A percentile compares a stretch with the other conserved stretches of the same genome.
These are phyloP conservation scores for Hibiscus mutabilis DNA, from an alignment of 345 rosid genomes.

Conservation along the genomic window DNA sequence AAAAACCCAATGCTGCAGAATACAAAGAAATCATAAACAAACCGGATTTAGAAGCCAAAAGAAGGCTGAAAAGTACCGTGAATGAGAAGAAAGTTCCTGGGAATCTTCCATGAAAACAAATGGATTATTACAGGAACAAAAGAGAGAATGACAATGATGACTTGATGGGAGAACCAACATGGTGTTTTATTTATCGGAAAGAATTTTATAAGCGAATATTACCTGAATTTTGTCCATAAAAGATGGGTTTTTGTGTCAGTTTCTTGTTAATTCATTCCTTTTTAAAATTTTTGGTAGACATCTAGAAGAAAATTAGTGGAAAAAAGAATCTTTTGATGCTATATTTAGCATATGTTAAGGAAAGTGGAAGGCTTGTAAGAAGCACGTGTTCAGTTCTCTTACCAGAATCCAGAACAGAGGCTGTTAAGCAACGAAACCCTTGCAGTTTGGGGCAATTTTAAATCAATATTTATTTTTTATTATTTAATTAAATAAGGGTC, in stretches of 20 bases:
- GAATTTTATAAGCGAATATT: too few relatives aligned
- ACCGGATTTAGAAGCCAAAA: not conserved
- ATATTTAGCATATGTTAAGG: not conserved
- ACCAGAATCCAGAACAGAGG: not conserved
- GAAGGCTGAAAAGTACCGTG: not conserved
- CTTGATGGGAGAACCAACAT: not conserved
- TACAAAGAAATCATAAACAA: not conserved
- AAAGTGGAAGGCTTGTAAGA: not conserved
- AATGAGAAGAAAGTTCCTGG: not conserved
- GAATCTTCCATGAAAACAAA: not conserved
- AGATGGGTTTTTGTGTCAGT: not conserved
- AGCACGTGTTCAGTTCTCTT: not conserved
- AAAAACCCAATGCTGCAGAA: not conserved
- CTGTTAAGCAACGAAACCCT: not conserved
- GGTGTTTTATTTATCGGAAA: not conserved
- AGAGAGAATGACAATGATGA: too few relatives aligned
- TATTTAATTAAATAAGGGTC: too few relatives aligned
- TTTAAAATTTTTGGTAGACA: too few relatives aligned
- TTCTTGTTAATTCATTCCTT: not conserved
- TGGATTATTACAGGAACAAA: not conserved
- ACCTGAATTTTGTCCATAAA: not conserved
- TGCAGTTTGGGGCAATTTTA: not conserved
- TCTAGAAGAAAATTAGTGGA: not conserved
- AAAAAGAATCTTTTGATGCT: not conserved
- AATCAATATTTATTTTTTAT: too few relatives aligned